These are phyloP conservation scores for Rhododendron ferrugineum DNA, from an alignment of 148 eudicot species.

Conservation along the genomic window DNA sequence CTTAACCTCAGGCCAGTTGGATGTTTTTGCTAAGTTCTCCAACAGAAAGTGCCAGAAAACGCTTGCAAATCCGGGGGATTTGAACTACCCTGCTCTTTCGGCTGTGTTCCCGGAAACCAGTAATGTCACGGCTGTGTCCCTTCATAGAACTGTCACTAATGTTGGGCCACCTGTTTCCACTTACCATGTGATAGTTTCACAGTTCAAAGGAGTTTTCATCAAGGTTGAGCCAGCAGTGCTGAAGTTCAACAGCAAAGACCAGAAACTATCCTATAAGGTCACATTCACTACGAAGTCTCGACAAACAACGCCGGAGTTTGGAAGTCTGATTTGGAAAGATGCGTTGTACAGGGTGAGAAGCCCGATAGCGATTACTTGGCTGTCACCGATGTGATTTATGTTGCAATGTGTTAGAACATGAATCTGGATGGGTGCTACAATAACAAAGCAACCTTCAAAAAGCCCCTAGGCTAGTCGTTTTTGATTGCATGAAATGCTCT, in stretches of 20 bases:
- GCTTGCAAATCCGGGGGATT: conserved; percentile 40
- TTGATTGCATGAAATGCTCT: not conserved
- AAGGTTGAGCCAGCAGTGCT: conserved; percentile 56
- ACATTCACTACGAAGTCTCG: conserved; percentile 36
- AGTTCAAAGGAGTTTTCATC: conserved; percentile 51
- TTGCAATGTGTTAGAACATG: not conserved
- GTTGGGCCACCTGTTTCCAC: conserved; percentile 59
- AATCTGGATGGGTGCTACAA: conserved; percentile 11
- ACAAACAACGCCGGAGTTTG: conserved; percentile 56
- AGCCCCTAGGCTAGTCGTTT: not conserved
- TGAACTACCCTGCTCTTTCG: conserved; percentile 89
- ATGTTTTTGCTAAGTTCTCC: conserved; percentile 51
- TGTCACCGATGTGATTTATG: conserved; percentile 33
- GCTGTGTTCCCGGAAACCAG: conserved; percentile 43
- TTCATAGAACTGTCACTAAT: conserved; percentile 75
- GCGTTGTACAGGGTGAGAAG: conserved; percentile 69
- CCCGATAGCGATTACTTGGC: conserved; percentile 70
- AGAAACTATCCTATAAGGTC: conserved; percentile 63
- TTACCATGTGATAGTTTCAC: conserved; percentile 57
- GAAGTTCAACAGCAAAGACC: conserved; percentile 38
- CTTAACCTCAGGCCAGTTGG: conserved; percentile 42
- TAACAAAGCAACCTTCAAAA: not conserved
- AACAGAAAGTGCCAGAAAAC: conserved; percentile 39
- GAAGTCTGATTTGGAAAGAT: conserved; percentile 75
- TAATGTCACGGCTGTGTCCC: conserved; percentile 31